Percentiles rank a stretch among this genome's conserved stretches.
Evolutionary conservation across 192 early-diverging fungal species (phyloP).

Genomic region (Gaertneriomyces sp.): DNA sequence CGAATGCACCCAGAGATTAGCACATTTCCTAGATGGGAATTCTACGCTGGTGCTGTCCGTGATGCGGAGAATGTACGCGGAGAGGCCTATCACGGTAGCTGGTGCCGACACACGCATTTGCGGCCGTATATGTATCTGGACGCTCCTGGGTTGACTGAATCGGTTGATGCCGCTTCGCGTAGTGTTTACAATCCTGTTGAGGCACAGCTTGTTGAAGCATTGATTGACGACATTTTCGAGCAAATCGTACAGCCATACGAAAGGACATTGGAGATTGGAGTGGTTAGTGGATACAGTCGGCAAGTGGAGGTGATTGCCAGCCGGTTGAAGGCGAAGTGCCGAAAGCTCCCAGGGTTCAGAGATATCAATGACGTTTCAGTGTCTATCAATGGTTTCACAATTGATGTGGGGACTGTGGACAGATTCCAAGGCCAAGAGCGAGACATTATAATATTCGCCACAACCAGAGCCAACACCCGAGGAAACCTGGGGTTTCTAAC

Average conservation of each 20-base stretch:
- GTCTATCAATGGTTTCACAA: not conserved
- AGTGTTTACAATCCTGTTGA: not conserved
- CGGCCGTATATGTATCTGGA: not conserved
- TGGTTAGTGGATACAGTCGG: not conserved
- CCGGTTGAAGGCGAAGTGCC: not conserved
- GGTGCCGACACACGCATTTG: constrained; percentile 1
- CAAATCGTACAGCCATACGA: not conserved
- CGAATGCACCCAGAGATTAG: not conserved
- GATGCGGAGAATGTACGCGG: not conserved
- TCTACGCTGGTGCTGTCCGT: not conserved
- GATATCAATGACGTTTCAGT: not conserved
- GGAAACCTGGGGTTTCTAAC: not conserved
- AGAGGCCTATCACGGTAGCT: not conserved
- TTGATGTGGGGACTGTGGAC: not conserved
- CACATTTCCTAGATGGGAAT: not conserved
- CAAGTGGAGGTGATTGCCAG: not conserved
- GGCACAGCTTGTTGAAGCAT: not conserved
- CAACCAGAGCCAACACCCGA: not conserved
- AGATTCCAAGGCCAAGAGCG: constrained; percentile 2
- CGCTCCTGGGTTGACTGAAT: not conserved
- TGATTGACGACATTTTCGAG: not conserved
- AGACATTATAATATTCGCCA: not conserved
- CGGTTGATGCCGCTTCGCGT: not conserved
- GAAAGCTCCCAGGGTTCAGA: not conserved
- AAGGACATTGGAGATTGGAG: not conserved